These are phyloP conservation scores for Silene noctiflora DNA, from an alignment of 179 eudicot species.

Conservation along the genomic window DNA sequence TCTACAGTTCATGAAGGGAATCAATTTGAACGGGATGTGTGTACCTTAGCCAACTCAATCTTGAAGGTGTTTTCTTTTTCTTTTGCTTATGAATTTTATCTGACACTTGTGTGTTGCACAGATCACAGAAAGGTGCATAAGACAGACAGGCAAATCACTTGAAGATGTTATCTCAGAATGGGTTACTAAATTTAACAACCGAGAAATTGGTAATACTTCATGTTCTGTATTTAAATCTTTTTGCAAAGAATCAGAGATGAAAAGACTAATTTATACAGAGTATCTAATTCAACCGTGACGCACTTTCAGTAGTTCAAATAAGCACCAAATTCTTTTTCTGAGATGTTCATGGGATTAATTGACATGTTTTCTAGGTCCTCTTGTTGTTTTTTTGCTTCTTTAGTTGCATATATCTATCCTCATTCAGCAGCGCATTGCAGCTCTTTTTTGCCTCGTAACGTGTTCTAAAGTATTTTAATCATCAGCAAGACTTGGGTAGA, in stretches of 20 bases:
- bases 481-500: no score
- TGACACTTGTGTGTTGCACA: conserved; percentile 31
- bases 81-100: conserved; percentile 8
- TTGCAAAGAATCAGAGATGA: background rate
- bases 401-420: background rate
- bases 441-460: no score
- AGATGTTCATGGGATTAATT: background rate
- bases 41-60: conserved; percentile 7
- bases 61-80: background rate
- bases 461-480: no score
- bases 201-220: conserved; percentile 56
- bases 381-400: background rate
- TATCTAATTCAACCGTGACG: no score
- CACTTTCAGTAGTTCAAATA: background rate
- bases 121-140: conserved; percentile 76
- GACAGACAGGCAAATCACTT: conserved; percentile 62
- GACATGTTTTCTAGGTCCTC: no score
- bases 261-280: background rate
- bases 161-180: conserved; percentile 67
- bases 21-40: conserved; percentile 73
- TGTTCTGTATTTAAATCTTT: background rate
- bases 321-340: background rate
- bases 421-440: no score
- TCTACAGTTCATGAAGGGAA: conserved; percentile 66
- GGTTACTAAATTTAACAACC: conserved; percentile 51